These are phyloP conservation scores for Epichloe typhina DNA, from an alignment of 2,329 filamentous ascomycete species.

Conservation along the genomic window DNA sequence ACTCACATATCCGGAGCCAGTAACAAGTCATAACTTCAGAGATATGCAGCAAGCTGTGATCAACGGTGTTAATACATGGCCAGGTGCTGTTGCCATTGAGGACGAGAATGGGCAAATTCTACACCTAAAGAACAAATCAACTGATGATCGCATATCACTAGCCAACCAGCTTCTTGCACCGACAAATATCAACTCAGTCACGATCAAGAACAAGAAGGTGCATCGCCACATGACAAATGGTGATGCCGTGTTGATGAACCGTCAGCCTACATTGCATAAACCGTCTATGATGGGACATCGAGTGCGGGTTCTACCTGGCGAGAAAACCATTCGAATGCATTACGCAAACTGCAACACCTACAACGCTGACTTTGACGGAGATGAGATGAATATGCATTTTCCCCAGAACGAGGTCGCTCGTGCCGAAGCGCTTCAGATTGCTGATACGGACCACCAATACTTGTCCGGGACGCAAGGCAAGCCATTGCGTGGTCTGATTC, in stretches of 20 bases:
- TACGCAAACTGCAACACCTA: constrained; percentile 99
- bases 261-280: constrained; percentile 94
- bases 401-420: constrained; percentile 92
- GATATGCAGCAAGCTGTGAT: constrained; percentile 93
- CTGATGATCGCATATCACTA: constrained; percentile 75
- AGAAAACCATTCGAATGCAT: constrained; percentile 98
- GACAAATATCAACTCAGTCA: constrained; percentile 55
- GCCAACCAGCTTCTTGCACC: constrained; percentile 89
- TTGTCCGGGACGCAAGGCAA: constrained; percentile 88
- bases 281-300: constrained; percentile 98
- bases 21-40: constrained; percentile 93
- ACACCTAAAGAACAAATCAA: constrained; percentile 73
- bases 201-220: constrained; percentile 85
- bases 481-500: constrained; percentile 87
- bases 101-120: constrained; percentile 90
- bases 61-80: constrained; percentile 88
- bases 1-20: constrained; percentile 90
- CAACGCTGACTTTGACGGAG: constrained; percentile 97
- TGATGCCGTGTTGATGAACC: constrained; percentile 97
- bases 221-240: constrained; percentile 92
- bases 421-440: constrained; percentile 83
- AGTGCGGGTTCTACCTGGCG: constrained; percentile 79
- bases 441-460: constrained; percentile 95
- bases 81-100: constrained; percentile 86
- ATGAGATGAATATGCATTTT: constrained; percentile 99